Percentiles rank a stretch among this genome's conserved stretches.
Evolutionary conservation across 805 yeast species (phyloP).

Genomic region (Clavispora fructus): DNA sequence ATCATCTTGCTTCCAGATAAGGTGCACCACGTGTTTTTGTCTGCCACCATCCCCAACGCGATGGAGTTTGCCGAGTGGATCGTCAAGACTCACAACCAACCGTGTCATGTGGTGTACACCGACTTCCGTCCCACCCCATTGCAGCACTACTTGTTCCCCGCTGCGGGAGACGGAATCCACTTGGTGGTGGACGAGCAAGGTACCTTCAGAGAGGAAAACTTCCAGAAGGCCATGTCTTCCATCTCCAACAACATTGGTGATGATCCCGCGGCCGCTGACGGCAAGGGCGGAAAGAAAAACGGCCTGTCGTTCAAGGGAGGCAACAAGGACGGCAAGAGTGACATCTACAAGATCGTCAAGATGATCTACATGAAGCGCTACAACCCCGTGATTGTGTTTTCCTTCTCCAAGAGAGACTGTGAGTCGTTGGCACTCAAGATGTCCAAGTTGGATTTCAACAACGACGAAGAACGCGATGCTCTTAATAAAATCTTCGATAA

Average conservation of each 20-base stretch:
- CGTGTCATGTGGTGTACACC: conserved; percentile 97
- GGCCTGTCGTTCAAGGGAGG: conserved; percentile 89
- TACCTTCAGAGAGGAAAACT: conserved; percentile 91
- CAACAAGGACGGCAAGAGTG: conserved; percentile 67
- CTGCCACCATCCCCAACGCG: conserved; percentile 97
- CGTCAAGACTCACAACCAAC: conserved; percentile 89
- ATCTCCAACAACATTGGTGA: conserved; percentile 80
- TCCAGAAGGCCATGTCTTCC: conserved; percentile 97
- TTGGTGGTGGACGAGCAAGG: conserved; percentile 97
- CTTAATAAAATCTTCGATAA: conserved; percentile 84
- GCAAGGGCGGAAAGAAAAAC: conserved; percentile 56
- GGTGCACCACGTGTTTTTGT: conserved; percentile 87
- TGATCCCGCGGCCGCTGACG: conserved; percentile 59
- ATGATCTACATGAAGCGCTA: conserved; percentile 97
- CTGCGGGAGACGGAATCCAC: conserved; percentile 98
- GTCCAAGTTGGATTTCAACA: conserved; percentile 93
- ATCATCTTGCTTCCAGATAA: conserved; percentile 93
- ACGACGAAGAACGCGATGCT: conserved; percentile 89
- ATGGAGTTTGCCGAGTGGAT: conserved; percentile 99
- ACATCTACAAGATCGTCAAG: conserved; percentile 91
- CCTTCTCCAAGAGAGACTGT: conserved; percentile 96
- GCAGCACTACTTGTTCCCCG: conserved; percentile 95
- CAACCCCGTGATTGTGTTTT: conserved; percentile 96
- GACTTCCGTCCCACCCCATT: conserved; percentile 98
- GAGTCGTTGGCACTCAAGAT: conserved; percentile 90